Evolutionary conservation across 75 land plant genomes (phyloP).

Genomic region (Pseudotsuga menziesii): DNA sequence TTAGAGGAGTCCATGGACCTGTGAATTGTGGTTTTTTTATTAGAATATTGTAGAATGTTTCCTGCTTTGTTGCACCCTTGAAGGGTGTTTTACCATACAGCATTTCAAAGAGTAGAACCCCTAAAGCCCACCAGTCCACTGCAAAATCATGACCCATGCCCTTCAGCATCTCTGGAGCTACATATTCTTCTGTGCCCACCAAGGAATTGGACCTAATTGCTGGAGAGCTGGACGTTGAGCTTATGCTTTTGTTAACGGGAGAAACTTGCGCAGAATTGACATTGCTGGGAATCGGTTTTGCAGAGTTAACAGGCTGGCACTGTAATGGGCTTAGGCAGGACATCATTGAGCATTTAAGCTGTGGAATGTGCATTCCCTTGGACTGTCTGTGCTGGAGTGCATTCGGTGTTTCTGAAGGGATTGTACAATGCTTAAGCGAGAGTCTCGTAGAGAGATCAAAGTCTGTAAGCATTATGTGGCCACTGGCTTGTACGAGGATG

Average conservation of each 20-base stretch:
- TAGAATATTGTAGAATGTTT: constrained; percentile 59
- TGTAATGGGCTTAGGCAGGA: no score
- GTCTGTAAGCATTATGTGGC: constrained; percentile 84
- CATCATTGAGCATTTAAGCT: no score
- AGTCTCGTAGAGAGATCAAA: constrained; percentile 68
- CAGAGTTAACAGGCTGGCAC: no score
- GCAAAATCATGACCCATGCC: constrained; percentile 68
- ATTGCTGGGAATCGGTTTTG: no score
- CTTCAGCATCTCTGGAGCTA: constrained; percentile 81
- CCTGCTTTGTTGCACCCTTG: constrained; percentile 60
- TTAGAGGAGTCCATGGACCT: constrained; percentile 33
- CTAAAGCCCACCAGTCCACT: constrained; percentile 84
- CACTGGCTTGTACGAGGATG: constrained; percentile 58
- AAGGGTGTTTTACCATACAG: constrained; percentile 65
- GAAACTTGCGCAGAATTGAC: no score
- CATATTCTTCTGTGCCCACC: constrained; percentile 80
- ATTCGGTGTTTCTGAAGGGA: no score
- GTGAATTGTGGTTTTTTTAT: constrained; percentile 42
- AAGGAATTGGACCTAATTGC: constrained; percentile 54
- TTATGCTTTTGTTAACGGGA: no score
- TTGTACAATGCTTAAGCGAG: constrained; percentile 9
- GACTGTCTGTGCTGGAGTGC: no score
- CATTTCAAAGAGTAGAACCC: constrained; percentile 68
- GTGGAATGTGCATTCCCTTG: no score
- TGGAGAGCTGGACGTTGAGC: no score